phyloP scores from a whole-genome alignment of 169 alveolate genomes.

The Neospora caninum region DNA sequence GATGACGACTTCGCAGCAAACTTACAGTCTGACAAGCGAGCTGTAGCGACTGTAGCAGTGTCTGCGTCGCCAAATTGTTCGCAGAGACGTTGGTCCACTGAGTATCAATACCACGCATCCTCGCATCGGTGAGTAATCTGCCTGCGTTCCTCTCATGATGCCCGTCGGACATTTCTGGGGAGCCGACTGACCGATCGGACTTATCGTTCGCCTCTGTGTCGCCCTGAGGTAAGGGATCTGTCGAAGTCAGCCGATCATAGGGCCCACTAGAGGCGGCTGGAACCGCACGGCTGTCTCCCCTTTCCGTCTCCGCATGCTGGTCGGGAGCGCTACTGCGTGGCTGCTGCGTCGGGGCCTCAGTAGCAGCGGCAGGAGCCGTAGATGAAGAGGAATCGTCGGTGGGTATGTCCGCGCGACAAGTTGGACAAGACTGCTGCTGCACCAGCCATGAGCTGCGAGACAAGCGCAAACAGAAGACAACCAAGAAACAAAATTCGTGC shows the following conservation, averaged over 20 bases:
- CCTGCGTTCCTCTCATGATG: background rate
- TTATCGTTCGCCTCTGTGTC: background rate
- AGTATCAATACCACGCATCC: background rate
- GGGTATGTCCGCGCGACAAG: conserved; percentile 63
- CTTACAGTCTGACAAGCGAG: conserved; percentile 1
- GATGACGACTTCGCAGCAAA: too few species aligned
- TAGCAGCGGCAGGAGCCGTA: background rate
- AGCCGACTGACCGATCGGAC: background rate
- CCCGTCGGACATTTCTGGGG: background rate
- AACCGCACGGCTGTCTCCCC: too few species aligned
- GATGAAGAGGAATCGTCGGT: background rate
- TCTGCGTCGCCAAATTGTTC: background rate
- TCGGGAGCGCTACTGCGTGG: background rate
- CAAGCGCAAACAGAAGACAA: background rate
- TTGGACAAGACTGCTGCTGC: conserved; percentile 65
- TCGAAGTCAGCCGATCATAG: background rate
- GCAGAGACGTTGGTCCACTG: background rate
- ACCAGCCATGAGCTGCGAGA: conserved; percentile 52
- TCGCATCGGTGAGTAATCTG: background rate
- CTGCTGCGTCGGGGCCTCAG: background rate
- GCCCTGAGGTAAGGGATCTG: background rate
- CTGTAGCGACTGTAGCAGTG: background rate
- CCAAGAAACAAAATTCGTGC: background rate
- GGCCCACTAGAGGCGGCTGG: background rate
- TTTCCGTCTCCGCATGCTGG: background rate